Evolutionary conservation across 257 asterid genomes (phyloP), one percentile per base, ranked within the genome.

Genomic region (Fraxinus quadrangulata): DNA sequence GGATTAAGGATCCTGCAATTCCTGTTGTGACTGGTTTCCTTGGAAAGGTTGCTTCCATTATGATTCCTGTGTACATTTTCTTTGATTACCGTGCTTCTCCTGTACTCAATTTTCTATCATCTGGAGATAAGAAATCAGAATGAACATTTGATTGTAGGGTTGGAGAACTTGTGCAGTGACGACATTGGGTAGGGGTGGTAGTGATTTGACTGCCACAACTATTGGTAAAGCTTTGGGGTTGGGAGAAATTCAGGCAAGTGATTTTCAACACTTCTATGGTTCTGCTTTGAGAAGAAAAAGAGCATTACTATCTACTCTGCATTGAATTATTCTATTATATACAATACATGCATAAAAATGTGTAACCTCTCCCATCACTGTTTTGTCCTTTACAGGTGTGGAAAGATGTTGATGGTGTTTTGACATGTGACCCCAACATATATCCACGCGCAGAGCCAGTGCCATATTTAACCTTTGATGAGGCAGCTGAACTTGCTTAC

Each of bases 321-420:
- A 24, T 63, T 63, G 69, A 23, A 8, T 12, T 63, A 63, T 24
- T 24, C 36, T 23, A 31, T 13, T n/a, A 30, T 59, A 56, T n/a
- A 56, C 1, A 6, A 59, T 26, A 24, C 69, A 63, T 63, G 36
- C 69, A 63, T 63, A 3, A 63, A 42, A 63, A 23, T 63, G 1
- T 26, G 10, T 9, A 63, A 63, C 5, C 34, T 63, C 69, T 59
- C 31, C 68, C 68, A 61, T 61, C 31, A 78, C 56, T 76, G 31
- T 56, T 77, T 63, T 65, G 51, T 75, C 71, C 74, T 70, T 80
- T 76, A 74, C 85, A 95, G 98, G 97, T 95, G 34, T 95, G 99
- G 99, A 95, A 95, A 85, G 99, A 95, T 78, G 99, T 95, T 77
- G 99, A 93, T 82, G 99, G 99, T 78, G 99, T 95, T 83, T 83